Base-by-base conservation (phyloP, 2,329 filamentous ascomycete species). In the Fusarium beomiforme region DNA sequence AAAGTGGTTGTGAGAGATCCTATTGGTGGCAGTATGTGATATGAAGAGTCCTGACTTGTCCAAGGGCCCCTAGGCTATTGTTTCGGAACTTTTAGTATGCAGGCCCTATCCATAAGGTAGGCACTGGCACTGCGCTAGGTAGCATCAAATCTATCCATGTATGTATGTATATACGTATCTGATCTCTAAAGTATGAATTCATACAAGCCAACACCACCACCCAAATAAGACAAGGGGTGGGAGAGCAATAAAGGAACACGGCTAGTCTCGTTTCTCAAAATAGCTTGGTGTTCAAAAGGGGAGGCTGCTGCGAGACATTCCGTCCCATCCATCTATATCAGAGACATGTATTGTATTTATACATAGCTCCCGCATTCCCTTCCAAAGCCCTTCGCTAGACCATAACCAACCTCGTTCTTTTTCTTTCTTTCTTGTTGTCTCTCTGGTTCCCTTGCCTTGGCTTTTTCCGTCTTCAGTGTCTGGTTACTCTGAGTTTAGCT, bases 311-410 rank as follows among this genome's bases (percentile, higher is more conserved):
- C 19, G 33, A 43, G 37, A 49, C 43, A 55, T 55, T 43, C 66
- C 29, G 16, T 58, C 33, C 57, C 33, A 58, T 29, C 11, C 29
- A 29, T 29, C 11, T 10, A 29, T 68, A 68, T 64, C 39, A 62
- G 64, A 71, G 69, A 73, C 67, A 68, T 74, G 61, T 64, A 68
- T 61, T 74, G 61, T 64, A 68, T 61, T 65, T 75, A 76, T 76
- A 76, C 64, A 74, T 69, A 67, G 60, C 58, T 72, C 64, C 69
- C 64, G 46, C 74, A 75, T 76, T 76, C 74, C 74, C 69, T 64
- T 50, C 49, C 36, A 66, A 76, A 72, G 74, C 68, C 64, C 67
- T 49, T 51, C n/a, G 26, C 26, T 66, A 59, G 33, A 62, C 37
- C 37, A 36, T 44, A 63, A 67, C 63, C 64, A 67, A 49, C 17